These are phyloP conservation scores for Trametes coccinea DNA, from an alignment of 768 basidiomycete species.

Conservation along the genomic window DNA sequence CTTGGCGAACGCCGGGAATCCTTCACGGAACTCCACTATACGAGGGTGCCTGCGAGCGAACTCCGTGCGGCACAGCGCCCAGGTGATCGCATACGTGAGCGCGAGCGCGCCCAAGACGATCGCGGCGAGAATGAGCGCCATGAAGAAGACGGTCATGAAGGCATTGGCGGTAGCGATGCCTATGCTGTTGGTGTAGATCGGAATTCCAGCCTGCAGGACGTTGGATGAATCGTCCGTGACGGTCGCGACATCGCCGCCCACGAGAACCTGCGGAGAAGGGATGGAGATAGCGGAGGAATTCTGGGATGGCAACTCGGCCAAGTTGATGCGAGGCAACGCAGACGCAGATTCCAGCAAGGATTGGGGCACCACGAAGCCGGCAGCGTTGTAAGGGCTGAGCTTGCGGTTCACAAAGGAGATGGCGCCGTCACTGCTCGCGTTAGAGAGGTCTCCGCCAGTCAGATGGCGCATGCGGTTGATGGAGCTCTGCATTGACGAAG, in stretches of 20 bases:
- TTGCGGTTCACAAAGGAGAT: slow-evolving; percentile 79
- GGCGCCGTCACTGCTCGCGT: slow-evolving; percentile 56
- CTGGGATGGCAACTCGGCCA: slow-evolving; percentile 3
- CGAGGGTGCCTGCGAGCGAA: slow-evolving; percentile 25
- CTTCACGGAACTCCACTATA: slow-evolving; percentile 26
- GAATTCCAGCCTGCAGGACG: slow-evolving; percentile 76
- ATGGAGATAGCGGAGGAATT: not conserved
- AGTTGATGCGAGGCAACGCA: slow-evolving; percentile 24
- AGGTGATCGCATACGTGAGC: slow-evolving; percentile 49
- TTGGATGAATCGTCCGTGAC: slow-evolving; percentile 65
- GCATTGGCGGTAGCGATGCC: slow-evolving; percentile 84
- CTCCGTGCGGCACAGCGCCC: slow-evolving; percentile 33
- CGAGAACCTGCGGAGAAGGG: slow-evolving; percentile 11
- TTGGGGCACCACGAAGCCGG: slow-evolving; percentile 11
- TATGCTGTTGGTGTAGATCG: slow-evolving; percentile 76
- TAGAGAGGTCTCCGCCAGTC: slow-evolving; percentile 76
- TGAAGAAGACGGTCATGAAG: slow-evolving; percentile 87
- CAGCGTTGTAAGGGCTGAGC: slow-evolving; percentile 72
- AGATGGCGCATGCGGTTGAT: slow-evolving; percentile 81
- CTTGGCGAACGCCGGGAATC: slow-evolving; percentile 48
- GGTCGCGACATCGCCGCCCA: slow-evolving; percentile 51
- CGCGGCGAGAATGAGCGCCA: slow-evolving; percentile 65
- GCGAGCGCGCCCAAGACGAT: slow-evolving; percentile 54
- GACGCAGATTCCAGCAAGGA: slow-evolving; percentile 16
- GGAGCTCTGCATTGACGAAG: slow-evolving; percentile 66